Evolutionary conservation across 73 alveolate species (phyloP), one percentile per base, ranked within the genome.

Genomic region (Stentor roeselii): DNA sequence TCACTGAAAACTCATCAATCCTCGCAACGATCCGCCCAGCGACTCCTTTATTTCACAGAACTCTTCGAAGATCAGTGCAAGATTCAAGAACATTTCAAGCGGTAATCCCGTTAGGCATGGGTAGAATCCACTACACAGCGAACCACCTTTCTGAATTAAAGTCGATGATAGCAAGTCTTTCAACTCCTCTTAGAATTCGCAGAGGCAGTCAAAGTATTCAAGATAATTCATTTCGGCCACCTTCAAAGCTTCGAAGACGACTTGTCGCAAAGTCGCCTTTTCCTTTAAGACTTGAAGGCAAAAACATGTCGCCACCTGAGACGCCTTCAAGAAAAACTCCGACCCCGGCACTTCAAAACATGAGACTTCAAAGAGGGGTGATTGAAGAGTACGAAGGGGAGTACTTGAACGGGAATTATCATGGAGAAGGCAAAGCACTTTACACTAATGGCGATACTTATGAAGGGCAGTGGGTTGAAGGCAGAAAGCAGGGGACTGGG

Each of bases 361-460:
- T 50, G 21, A 50, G 21, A 50, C 21, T 50, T 6, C 67, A 6
- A 50, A 50, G 21, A 50, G 67, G 67, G 21, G 30, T 50, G 6
- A 50, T 67, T 67, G 80, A 67, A 67, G 37, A 67, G 0, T 67
- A 67, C 2, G 37, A 67, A 21, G 80, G 80, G 21, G 80, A 67
- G 1, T 67, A 67, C 37, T 36, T 34, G 41, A 67, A 67, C 37
- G 80, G 80, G 27, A 30, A 30, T 27, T 21, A 40, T 1, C 80
- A 67, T 40, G 80, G 80, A 30, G 37, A 67, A 21, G 80, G 80
- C n/a, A 32, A 67, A 67, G 37, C 37, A 30, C 11, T 2, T 27
- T 67, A 30, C 2, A 30, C 41, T 21, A 67, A 67, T 40, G 80
- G 80, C 21, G 80, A 67, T 34, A 67, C 1, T 1, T 67, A 67